phyloP scores from a whole-genome alignment of 129 eudicot genomes.

The Pittosporum tobira region DNA sequence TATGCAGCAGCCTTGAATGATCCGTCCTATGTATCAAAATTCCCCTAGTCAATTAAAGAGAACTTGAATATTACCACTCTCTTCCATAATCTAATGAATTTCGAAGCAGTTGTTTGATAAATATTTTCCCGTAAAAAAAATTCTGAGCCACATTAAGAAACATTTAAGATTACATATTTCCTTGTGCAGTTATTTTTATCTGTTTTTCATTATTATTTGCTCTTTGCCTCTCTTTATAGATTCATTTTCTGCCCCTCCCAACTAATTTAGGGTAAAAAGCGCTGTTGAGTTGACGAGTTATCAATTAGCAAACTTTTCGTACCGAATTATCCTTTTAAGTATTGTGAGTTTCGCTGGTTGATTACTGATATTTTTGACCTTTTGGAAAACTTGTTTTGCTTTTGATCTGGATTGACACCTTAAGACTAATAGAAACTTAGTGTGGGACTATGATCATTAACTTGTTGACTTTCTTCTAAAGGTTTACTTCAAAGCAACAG shows the following conservation, averaged over 20 bases:
- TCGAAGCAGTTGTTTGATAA: background rate
- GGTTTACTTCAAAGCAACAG: constrained; percentile 96
- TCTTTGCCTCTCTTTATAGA: no score
- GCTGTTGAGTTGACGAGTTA: no score
- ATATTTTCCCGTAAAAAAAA: background rate
- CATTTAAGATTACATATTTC: background rate
- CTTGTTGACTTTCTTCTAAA: constrained; percentile 25
- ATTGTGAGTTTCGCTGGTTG: background rate
- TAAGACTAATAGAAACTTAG: background rate
- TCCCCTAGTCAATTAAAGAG: background rate
- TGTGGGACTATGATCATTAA: background rate
- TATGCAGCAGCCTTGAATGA: background rate
- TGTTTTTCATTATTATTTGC: no score
- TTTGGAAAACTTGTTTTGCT: background rate
- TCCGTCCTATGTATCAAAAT: background rate
- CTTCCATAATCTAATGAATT: background rate
- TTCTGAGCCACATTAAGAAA: no score
- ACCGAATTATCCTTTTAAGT: no score
- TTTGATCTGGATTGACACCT: background rate
- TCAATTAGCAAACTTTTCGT: background rate
- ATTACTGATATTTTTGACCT: background rate
- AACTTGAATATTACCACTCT: background rate
- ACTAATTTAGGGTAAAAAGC: no score
- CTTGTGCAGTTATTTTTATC: background rate
- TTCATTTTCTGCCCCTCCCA: no score